Base-by-base conservation (phyloP, 345 rosid species). In the Abelmoschus esculentus region DNA sequence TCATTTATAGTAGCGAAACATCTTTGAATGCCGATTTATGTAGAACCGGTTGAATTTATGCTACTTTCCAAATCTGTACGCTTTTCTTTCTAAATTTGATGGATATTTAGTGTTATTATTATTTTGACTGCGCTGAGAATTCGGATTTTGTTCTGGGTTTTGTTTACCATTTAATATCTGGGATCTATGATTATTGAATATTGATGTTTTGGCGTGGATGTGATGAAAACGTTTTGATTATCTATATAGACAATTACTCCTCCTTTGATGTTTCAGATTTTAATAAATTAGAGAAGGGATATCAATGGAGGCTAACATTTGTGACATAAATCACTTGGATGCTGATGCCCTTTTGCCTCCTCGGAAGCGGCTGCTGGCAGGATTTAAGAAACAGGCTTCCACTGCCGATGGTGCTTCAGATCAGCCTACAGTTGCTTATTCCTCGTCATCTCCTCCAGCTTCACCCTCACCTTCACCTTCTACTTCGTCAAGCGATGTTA, bases 341-440 rank as follows among this genome's bases (percentile, higher is more conserved):
- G 86, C 90, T 7, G 95, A 83, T 76, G 96, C 78, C 56, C 98
- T 86, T 64, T 71, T 93, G 67, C 98, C 98, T 72, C 98, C 98
- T 7, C 82, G 98, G 56, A 93, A 93, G 71, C 92, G 98, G 19
- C 83, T 91, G 66, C 96, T 93, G 47, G 96, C 98, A 3, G 97
- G 95, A 81, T 83, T 80, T 78, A 93, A 91, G 90, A 91, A 88
- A 76, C 92, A 87, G 83, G 88, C 74, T 76, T 83, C 83, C 2
- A 84, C 61, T 67, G 73, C 50, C 6, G 78, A 84, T 70, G 83
- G 80, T 71, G 76, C 80, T 38, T 68, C 72, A 5, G 80, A 69
- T 66, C 83, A 81, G 52, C 82, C 83, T 40, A 65, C 31, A 7
- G 61, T 72, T 67, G 78, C 62, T 58, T 19, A 28, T 46, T 46